Evolutionary conservation across 2,329 filamentous ascomycete genomes (phyloP), one percentile per base, ranked within the genome.

Genomic region (Bipolaris oryzae): DNA sequence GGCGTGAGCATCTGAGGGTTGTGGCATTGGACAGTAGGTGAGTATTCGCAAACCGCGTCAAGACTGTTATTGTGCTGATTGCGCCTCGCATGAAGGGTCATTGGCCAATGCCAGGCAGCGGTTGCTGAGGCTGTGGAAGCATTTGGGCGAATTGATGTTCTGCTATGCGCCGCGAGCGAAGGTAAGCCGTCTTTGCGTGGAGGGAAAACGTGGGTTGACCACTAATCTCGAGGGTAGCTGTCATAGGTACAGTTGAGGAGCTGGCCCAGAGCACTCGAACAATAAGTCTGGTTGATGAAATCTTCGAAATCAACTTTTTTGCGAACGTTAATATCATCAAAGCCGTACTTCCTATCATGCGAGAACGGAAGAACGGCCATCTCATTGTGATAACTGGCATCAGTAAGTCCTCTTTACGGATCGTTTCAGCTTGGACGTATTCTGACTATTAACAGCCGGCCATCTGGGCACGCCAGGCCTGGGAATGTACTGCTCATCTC

Each of bases 301-400:
- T 97, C 74, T 97, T 98, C 74, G 94, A 98, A 76, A 88, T 87
- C 61, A 92, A 96, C 69, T 98, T 96, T 81, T 98, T 98, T 76
- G 92, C 91, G 0, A 92, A 96, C 55, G 89, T 98, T 75, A 98
- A 98, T 77, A 91, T 96, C 73, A 96, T 98, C 80, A 96, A 95
- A 75, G 90, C 93, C 13, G 84, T 88, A 1, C 82, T 99, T 20
- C 92, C 94, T 0, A 84, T 88, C 52, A 88, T 98, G 75, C 85
- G 95, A 41, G 82, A 84, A 58, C 89, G 93, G 71, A 88, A 89
- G 66, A 92, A 89, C 7, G 95, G 95, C 0, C 95, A 99, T 75
- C 89, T 98, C 61, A 89, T 98, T 61, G 86, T 96, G 53, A 83
- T 98, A 47, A 95, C 92, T 6, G 94, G 92, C 60, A 92, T 96